Evolutionary conservation across 129 eudicot genomes (phyloP).

Genomic region (Centella asiatica): DNA sequence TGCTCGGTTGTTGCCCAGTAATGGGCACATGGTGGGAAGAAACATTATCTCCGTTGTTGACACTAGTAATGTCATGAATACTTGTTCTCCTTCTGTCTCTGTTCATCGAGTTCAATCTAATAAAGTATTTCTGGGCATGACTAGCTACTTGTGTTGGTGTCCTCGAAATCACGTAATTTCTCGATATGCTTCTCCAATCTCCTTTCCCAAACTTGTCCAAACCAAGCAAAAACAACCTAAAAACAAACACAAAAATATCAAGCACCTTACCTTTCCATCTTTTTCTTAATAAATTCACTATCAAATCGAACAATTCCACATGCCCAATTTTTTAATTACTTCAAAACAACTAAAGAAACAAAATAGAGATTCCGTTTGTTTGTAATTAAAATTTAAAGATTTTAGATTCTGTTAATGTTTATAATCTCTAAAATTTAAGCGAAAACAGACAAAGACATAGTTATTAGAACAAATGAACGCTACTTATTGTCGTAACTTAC

Average conservation of each 20-base stretch:
- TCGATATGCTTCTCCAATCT: constrained; percentile 95
- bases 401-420: too few relatives aligned
- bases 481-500: too few relatives aligned
- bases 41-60: constrained; percentile 60
- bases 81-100: constrained; percentile 88
- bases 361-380: too few relatives aligned
- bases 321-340: too few relatives aligned
- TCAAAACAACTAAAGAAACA: too few relatives aligned
- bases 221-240: constrained; percentile 80
- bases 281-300: background rate
- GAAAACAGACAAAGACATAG: too few relatives aligned
- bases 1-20: constrained; percentile 62
- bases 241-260: background rate
- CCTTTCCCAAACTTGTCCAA: constrained; percentile 95
- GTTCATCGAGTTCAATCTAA: constrained; percentile 73
- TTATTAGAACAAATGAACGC: too few relatives aligned
- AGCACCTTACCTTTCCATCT: background rate
- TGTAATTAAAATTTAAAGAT: too few relatives aligned
- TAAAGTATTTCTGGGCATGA: constrained; percentile 93
- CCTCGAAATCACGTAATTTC: constrained; percentile 85
- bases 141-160: constrained; percentile 98
- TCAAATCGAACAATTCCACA: background rate
- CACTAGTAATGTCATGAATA: constrained; percentile 85
- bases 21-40: constrained; percentile 64
- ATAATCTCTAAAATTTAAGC: too few relatives aligned